Base-by-base conservation (phyloP, 441 rosid species). In the Aquilaria agallochum region DNA sequence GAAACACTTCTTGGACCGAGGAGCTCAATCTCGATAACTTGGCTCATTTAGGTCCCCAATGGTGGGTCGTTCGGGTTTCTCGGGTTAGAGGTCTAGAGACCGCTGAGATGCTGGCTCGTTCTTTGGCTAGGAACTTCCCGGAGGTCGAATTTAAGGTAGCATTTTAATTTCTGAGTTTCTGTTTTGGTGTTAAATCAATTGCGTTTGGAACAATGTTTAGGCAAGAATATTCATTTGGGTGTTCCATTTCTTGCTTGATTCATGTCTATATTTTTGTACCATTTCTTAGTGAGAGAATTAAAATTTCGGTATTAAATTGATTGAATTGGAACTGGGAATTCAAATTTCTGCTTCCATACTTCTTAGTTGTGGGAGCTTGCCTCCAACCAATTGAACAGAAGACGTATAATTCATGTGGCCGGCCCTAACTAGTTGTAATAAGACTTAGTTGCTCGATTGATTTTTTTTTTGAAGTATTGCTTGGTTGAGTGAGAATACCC, bases 21-120 rank as follows among this genome's bases (percentile, higher is more conserved):
- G 83, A 80, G 66, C 80, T 86, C 68, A 86, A 88, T 72, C 86
- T 93, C 30, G 92, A 93, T 32, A 82, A 66, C 59, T 76, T 93
- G 53, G 87, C 96, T 56, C 64, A 56, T 5, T 52, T 74, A 42
- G 98, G 97, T 61, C 88, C 92, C 11, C 90, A 78, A 44, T 88
- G 98, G 97, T 88, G 89, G 92, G 75, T 72, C 15, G 77, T 93
- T 36, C 79, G 86, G 62, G 90, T 81, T 52, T 65, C 87, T 61
- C 78, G 94, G 53, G 50, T 78, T 34, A 67, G 87, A 31, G 84
- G 82, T 53, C 79, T 83, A 5, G 84, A 80, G 66, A 88, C 85
- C 58, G 83, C 96, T 12, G 83, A 78, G 49, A 20, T 80, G 11
- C 67, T 86, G 48, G 96, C 90, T 68, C 82, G 86, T 11, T 65